phyloP scores from a whole-genome alignment of 495 filamentous ascomycete species.

The Xylaria telfairii region DNA sequence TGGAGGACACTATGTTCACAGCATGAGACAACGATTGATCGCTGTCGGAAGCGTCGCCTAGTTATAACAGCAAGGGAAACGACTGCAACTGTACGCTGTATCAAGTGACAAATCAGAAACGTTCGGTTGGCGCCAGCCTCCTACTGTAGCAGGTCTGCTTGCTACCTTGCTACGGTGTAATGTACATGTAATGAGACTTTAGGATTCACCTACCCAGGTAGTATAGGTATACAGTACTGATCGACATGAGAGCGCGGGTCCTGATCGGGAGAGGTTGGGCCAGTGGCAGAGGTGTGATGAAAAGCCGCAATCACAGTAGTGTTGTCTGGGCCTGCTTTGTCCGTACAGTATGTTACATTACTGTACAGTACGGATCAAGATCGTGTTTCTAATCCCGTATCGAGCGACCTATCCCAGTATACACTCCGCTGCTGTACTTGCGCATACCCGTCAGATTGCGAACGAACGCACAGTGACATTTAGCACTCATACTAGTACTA shows the following conservation, averaged over 20 bases:
- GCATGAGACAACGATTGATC: not conserved
- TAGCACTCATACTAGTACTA: too few relatives aligned
- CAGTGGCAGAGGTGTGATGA: conserved; percentile 11
- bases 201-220: not conserved
- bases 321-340: not conserved
- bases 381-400: too few relatives aligned
- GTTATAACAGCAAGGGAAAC: not conserved
- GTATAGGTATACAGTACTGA: not conserved
- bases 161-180: too few relatives aligned
- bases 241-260: conserved; percentile 9
- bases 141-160: conserved; percentile 8
- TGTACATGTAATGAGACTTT: conserved; percentile 5
- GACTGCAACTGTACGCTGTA: not conserved
- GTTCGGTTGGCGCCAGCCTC: conserved; percentile 10
- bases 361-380: not conserved
- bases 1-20: too few relatives aligned
- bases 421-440: too few relatives aligned
- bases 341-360: not conserved
- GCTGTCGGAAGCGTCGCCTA: not conserved
- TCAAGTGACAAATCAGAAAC: conserved; percentile 13
- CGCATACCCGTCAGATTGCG: too few relatives aligned
- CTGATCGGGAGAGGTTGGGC: conserved; percentile 8
- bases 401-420: too few relatives aligned
- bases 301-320: not conserved
- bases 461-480: too few relatives aligned